phyloP scores from a whole-genome alignment of 2,329 filamentous ascomycete species.

The Septoria linicola region DNA sequence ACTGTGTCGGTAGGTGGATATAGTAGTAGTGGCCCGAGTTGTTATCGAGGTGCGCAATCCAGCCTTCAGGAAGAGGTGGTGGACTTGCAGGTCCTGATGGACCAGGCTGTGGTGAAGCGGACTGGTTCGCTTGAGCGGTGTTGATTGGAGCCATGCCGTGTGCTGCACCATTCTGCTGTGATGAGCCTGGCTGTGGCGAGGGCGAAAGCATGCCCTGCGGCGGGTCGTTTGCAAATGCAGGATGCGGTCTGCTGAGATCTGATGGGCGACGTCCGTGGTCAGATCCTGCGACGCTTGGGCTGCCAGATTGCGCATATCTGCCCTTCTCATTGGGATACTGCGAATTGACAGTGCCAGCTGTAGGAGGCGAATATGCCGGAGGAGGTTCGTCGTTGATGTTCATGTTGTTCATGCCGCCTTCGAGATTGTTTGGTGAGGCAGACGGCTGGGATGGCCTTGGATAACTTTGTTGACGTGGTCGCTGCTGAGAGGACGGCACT shows the following conservation, averaged over 20 bases:
- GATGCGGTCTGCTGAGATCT: slow-evolving; percentile 62
- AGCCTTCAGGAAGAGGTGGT: slow-evolving; percentile 91
- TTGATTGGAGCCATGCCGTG: slow-evolving; percentile 45
- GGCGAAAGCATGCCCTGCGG: slow-evolving; percentile 32
- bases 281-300: slow-evolving; percentile 29
- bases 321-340: slow-evolving; percentile 77
- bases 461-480: slow-evolving; percentile 26
- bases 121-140: slow-evolving; percentile 37
- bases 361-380: slow-evolving; percentile 74
- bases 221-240: slow-evolving; percentile 85
- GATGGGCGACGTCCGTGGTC: slow-evolving; percentile 31
- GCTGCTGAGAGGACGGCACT: slow-evolving; percentile 20
- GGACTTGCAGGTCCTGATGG: slow-evolving; percentile 70
- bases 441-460: slow-evolving; percentile 47
- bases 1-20: slow-evolving; percentile 90
- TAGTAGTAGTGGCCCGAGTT: slow-evolving; percentile 99
- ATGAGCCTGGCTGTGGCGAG: slow-evolving; percentile 49
- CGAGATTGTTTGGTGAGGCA: slow-evolving; percentile 51
- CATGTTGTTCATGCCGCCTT: slow-evolving; percentile 82
- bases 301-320: slow-evolving; percentile 50
- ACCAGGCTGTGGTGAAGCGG: slow-evolving; percentile 22
- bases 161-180: slow-evolving; percentile 37
- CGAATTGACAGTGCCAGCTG: slow-evolving; percentile 47
- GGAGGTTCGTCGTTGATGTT: slow-evolving; percentile 79
- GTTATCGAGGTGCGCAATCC: slow-evolving; percentile 94